Percentiles rank a stretch among this genome's conserved stretches.
Evolutionary conservation across 1,284 basidiomycete genomes (phyloP).

Genomic region (Sanghuangporus weigelae): DNA sequence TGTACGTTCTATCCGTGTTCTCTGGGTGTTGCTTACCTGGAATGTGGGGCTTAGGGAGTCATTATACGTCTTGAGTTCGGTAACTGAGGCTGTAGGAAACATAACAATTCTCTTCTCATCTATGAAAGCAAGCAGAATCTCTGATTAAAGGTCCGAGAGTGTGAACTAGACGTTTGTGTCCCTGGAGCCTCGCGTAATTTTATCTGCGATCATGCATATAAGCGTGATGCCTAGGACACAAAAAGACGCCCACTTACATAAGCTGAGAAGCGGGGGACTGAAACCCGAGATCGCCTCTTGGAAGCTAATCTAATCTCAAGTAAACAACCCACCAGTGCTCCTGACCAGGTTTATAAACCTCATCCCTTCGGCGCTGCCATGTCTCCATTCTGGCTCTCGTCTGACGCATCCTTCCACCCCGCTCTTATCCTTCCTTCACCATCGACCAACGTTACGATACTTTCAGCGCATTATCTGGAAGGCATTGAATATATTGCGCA

Average conservation of each 20-base stretch:
- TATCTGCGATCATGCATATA: not conserved
- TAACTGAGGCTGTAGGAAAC: too few species aligned
- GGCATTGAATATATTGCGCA: not conserved
- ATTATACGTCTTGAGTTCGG: too few species aligned
- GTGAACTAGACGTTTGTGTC: not conserved
- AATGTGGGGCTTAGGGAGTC: too few species aligned
- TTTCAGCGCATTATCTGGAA: not conserved
- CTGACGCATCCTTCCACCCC: not conserved
- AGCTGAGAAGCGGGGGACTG: not conserved
- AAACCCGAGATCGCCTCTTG: slow-evolving; percentile 11
- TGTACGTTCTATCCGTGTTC: too few species aligned
- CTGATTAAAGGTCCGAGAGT: not conserved
- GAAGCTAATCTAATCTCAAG: slow-evolving; percentile 5
- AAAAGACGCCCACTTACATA: not conserved
- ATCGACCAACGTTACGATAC: not conserved
- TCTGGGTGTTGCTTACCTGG: too few species aligned
- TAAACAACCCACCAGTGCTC: not conserved
- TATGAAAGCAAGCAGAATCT: too few species aligned
- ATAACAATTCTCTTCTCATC: too few species aligned
- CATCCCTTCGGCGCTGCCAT: not conserved
- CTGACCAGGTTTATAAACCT: not conserved
- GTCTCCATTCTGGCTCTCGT: not conserved
- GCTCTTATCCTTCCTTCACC: not conserved
- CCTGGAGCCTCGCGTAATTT: not conserved
- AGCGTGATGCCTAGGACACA: not conserved